Evolutionary conservation across 2,329 filamentous ascomycete genomes (phyloP), one percentile per base, ranked within the genome.

Genomic region (Leptographium wingfieldii): DNA sequence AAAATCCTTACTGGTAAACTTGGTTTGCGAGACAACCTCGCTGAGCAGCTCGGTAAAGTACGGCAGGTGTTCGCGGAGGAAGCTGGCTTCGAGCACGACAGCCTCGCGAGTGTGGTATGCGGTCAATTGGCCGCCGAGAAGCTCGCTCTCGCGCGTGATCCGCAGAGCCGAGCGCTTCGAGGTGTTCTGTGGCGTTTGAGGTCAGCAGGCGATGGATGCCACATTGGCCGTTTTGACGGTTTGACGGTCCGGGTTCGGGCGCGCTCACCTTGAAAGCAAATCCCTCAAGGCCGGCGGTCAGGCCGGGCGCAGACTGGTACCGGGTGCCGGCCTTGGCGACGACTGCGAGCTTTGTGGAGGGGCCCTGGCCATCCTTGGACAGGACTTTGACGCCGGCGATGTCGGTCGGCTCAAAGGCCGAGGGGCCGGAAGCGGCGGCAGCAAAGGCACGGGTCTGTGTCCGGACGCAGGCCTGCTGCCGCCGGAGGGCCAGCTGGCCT

Each of bases 21-120:
- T 94, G 68, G 92, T 95, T 76, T 89, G 79, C 63, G 87, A 85
- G 69, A 94, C 81, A 69, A 96, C 88, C 80, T 99, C 95, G 70
- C 87, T 90, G 67, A 99, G 83, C 66, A 99, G 82, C 80, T 99
- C 94, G 70, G 91, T 84, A 74, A 96, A 99, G 83, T 97, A 99
- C 67, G 94, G 94, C 67, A 99, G 85, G 73, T 99, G 92, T 73
- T 94, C 86, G 72, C 90, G 86, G 67, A 99, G 84, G 82, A 99
- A 99, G 79, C 88, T 95, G 73, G 94, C 90, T 75, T 92, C 86
- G 70, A 99, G 78, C 62, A 99, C 85, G 65, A 99, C 78, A 72
- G 91, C 91, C 80, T 99, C 94, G 71, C 92, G 88, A 68, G 90
- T 92, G 78, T 96, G 91, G 75, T 88, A 90, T 66, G 92, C 81